phyloP scores from a whole-genome alignment of 805 yeast species.

The Soucietia sequanensis region DNA sequence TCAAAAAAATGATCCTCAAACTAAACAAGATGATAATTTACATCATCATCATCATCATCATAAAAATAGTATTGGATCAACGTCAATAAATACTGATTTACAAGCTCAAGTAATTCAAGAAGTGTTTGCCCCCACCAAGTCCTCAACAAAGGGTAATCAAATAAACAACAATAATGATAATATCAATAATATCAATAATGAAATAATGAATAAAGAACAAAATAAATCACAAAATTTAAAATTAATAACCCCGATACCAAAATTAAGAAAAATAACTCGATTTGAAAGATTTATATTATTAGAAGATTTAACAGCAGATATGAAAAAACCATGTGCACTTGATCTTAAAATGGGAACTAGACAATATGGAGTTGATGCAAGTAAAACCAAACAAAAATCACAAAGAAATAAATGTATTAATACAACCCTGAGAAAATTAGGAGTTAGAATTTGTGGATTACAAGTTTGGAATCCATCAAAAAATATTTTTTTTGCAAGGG shows the following conservation, averaged over 20 bases:
- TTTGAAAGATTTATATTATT: constrained; percentile 80
- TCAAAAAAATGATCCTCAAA: too few relatives aligned
- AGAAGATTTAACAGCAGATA: constrained; percentile 86
- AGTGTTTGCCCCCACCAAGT: constrained; percentile 28
- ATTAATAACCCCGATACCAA: constrained; percentile 16
- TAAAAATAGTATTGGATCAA: constrained; percentile 26
- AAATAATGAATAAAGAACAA: constrained; percentile 15
- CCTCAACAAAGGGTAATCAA: constrained; percentile 4
- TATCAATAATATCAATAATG: constrained; percentile 48
- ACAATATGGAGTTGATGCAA: constrained; percentile 96
- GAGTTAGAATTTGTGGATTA: constrained; percentile 94
- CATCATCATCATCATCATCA: constrained; percentile 4
- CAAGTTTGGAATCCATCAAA: constrained; percentile 66
- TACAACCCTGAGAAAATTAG: constrained; percentile 80
- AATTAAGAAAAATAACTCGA: constrained; percentile 45
- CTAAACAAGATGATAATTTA: too few relatives aligned
- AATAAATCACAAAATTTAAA: constrained; percentile 5
- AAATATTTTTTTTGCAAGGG: constrained; percentile 60
- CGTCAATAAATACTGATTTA: constrained; percentile 36
- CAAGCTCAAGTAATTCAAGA: constrained; percentile 40
- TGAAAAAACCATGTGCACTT: constrained; percentile 83
- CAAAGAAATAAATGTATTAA: constrained; percentile 77
- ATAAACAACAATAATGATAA: constrained; percentile 22
- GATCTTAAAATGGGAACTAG: constrained; percentile 98
- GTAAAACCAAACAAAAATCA: constrained; percentile 63